Base-by-base conservation (phyloP, 2,329 filamentous ascomycete genomes). In the Curvularia eragrostidis region DNA sequence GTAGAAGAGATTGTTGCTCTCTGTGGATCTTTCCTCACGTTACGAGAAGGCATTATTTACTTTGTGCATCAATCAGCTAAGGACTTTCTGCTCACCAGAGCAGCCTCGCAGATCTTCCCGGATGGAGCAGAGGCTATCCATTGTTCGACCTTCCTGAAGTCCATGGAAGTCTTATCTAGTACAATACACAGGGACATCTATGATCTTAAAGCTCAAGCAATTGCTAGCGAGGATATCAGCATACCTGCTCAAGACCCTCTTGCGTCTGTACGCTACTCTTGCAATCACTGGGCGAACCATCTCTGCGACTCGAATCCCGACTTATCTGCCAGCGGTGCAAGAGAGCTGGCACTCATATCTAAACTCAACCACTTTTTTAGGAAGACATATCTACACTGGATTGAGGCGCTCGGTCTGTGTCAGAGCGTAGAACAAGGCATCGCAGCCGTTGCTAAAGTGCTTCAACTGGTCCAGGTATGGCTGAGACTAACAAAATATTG, bases 21-120 rank as follows among this genome's bases (percentile, higher is more conserved):
- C 2, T 82, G 77, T 58, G 76, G 78, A 15, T 82, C 76, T 15
- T 61, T 64, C 21, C 58, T 64, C 48, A 64, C 55, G 10, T 13
- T 44, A 7, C 13, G 24, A 44, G 42, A 28, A 44, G 23, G n/a
- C 13, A 44, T 23, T 8, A 8, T 44, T 18, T 44, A 46, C 18
- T 46, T 46, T 28, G 43, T 46, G 3, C 43, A 46, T 19, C 43
- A 46, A 24, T 46, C 43, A 32, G 43, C 43, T 4, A 46, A 80
- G 57, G 79, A 82, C n/a, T 80, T 71, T 59, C 54, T 83, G 1
- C 24, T 61, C 9, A 30, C 64, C 21, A 47, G 34, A 7, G 24
- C 23, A 18, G 19, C 6, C 4, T n/a, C 9, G 1, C 15, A 34
- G 6, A 47, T 42, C 8, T 54, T 54, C 26, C 32, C 15, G 19